phyloP scores from a whole-genome alignment of 257 asterid species.

The Primulina huaijiensis region DNA sequence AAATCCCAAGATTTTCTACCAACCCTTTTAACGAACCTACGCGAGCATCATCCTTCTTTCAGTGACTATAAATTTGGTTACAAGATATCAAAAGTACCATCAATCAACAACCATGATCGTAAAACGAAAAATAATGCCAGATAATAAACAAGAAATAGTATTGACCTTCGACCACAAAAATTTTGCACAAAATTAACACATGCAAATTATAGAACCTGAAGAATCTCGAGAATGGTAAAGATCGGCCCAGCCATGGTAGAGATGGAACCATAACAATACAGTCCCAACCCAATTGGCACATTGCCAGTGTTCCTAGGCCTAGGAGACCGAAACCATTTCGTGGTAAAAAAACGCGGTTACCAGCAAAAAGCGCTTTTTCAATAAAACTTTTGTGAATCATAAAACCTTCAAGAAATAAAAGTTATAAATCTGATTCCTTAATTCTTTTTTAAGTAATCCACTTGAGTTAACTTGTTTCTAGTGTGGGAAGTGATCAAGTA shows the following conservation, averaged over 20 bases:
- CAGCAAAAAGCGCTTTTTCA: too few species aligned
- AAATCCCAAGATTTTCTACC: neutral
- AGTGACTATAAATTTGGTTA: neutral
- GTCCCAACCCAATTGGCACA: neutral
- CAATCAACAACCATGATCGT: neutral
- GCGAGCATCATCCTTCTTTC: neutral
- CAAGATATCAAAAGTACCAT: neutral
- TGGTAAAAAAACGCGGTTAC: neutral
- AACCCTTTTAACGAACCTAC: neutral
- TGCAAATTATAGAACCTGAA: slow-evolving; percentile 39
- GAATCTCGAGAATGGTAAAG: slow-evolving; percentile 40
- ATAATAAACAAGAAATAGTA: too few species aligned
- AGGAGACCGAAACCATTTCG: neutral
- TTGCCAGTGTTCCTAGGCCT: neutral
- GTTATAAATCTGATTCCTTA: too few species aligned
- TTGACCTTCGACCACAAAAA: neutral
- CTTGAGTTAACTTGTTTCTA: too few species aligned
- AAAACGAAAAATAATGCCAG: neutral
- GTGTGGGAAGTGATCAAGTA: too few species aligned
- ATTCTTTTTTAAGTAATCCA: too few species aligned
- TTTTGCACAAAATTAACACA: neutral
- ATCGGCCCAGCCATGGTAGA: slow-evolving; percentile 29
- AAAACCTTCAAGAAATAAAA: too few species aligned
- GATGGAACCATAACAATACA: slow-evolving; percentile 32
- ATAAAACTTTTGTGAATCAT: too few species aligned